These are phyloP conservation scores for Nigrograna mackinnonii DNA, from an alignment of 2,329 filamentous ascomycete genomes.

Conservation along the genomic window DNA sequence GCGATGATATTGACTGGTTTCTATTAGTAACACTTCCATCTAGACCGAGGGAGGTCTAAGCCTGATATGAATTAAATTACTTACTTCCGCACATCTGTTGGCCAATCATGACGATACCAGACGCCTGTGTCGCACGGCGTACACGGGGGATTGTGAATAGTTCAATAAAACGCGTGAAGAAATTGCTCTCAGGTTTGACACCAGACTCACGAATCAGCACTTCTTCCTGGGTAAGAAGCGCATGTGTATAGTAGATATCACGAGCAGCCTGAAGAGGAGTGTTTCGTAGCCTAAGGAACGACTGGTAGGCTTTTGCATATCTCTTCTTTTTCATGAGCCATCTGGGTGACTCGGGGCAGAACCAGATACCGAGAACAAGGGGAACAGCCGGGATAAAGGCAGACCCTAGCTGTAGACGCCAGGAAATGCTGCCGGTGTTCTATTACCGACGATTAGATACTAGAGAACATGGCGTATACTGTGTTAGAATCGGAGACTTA, in stretches of 20 bases:
- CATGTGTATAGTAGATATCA: conserved; percentile 43
- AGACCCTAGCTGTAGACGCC: conserved; percentile 25
- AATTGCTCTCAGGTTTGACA: no score
- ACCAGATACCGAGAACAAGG: conserved; percentile 17
- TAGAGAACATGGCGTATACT: no score
- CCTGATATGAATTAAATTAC: no score
- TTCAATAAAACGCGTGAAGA: no score
- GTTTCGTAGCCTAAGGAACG: conserved; percentile 36
- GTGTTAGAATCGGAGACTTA: no score
- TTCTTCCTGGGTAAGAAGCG: background rate
- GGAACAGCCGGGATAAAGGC: conserved; percentile 23
- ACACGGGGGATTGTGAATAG: conserved; percentile 69
- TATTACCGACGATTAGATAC: no score
- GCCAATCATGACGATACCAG: conserved; percentile 62
- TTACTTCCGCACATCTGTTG: conserved; percentile 32
- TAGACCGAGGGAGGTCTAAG: no score
- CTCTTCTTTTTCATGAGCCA: conserved; percentile 45
- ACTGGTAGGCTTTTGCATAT: conserved; percentile 39
- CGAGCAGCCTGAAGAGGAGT: conserved; percentile 43
- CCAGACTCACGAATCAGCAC: background rate
- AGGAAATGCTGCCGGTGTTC: conserved; percentile 18
- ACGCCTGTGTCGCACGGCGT: conserved; percentile 72
- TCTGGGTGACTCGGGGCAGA: conserved; percentile 34
- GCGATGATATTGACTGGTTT: conserved; percentile 44
- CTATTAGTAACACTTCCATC: background rate